Percentiles rank a stretch among this genome's conserved stretches.
Conservation (phyloP, 2,329 filamentous ascomycete genomes). For the Xylaria hypoxylon region DNA sequence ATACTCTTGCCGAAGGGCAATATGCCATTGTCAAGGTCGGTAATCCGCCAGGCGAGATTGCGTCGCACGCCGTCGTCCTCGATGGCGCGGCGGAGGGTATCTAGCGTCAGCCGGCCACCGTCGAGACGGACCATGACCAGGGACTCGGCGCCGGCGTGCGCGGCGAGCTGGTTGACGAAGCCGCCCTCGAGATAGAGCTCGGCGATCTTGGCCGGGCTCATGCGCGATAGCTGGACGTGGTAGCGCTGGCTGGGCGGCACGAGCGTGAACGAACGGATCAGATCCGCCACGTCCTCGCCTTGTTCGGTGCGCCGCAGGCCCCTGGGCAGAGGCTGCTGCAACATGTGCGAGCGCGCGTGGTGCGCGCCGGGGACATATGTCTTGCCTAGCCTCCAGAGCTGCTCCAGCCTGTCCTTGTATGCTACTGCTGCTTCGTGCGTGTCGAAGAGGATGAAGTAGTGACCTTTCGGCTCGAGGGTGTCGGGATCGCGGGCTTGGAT, state of each 20-base stretch:
- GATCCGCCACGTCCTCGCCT: constrained; percentile 39
- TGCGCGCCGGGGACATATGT: constrained; percentile 54
- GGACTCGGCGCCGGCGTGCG: constrained; percentile 41
- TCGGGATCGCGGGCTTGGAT: constrained; percentile 72
- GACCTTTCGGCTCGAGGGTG: constrained; percentile 71
- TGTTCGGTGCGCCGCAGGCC: constrained; percentile 35
- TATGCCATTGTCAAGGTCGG: constrained; percentile 45
- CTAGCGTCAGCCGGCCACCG: constrained; percentile 52
- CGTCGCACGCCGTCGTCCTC: constrained; percentile 57
- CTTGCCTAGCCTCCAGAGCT: constrained; percentile 62
- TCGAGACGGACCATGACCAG: constrained; percentile 55
- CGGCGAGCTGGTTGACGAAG: constrained; percentile 44
- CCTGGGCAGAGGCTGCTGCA: constrained; percentile 37
- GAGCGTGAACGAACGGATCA: constrained; percentile 50
- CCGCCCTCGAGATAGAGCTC: constrained; percentile 41
- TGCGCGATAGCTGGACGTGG: constrained; percentile 27
- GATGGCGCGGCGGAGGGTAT: constrained; percentile 55
- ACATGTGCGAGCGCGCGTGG: constrained; percentile 34
- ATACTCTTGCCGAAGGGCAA: constrained; percentile 50
- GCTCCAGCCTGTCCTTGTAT: constrained; percentile 67
- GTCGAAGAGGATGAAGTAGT: constrained; percentile 78
- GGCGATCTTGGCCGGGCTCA: constrained; percentile 15
- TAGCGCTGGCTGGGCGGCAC: constrained; percentile 48
- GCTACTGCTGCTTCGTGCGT: constrained; percentile 67
- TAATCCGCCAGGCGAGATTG: constrained; percentile 55